phyloP scores from a whole-genome alignment of 2,329 filamentous ascomycete species.

The Xylaria arbuscula region DNA sequence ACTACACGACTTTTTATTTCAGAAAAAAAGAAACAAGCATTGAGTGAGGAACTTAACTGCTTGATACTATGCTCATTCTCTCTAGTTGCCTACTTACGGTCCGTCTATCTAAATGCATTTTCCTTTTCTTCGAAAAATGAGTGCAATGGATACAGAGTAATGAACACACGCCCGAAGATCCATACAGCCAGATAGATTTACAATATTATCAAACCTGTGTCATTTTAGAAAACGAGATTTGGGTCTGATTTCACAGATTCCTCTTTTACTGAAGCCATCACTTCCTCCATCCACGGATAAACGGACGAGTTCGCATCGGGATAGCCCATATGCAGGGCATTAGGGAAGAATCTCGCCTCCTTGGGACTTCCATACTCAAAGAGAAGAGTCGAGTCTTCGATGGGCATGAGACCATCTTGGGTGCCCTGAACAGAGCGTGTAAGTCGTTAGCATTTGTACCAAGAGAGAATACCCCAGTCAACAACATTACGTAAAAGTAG shows the following conservation, averaged over 20 bases:
- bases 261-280: conserved; percentile 55
- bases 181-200: no score
- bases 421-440: conserved; percentile 60
- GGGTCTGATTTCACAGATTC: neutral
- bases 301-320: conserved; percentile 67
- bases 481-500: neutral
- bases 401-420: conserved; percentile 73
- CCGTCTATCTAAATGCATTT: neutral
- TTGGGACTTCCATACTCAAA: conserved; percentile 74
- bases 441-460: conserved; percentile 6
- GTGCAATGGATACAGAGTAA: no score
- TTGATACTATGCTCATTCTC: neutral
- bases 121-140: no score
- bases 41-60: neutral
- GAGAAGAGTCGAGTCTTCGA: conserved; percentile 73
- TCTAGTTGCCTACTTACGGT: neutral
- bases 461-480: neutral
- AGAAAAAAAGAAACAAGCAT: neutral
- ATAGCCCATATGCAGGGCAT: conserved; percentile 75
- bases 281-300: conserved; percentile 71
- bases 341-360: conserved; percentile 72
- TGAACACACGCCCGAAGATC: no score
- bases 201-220: no score
- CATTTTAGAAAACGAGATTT: neutral
- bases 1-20: neutral